phyloP scores from a whole-genome alignment of 495 filamentous ascomycete genomes.

The Achaetomiella virescens region DNA sequence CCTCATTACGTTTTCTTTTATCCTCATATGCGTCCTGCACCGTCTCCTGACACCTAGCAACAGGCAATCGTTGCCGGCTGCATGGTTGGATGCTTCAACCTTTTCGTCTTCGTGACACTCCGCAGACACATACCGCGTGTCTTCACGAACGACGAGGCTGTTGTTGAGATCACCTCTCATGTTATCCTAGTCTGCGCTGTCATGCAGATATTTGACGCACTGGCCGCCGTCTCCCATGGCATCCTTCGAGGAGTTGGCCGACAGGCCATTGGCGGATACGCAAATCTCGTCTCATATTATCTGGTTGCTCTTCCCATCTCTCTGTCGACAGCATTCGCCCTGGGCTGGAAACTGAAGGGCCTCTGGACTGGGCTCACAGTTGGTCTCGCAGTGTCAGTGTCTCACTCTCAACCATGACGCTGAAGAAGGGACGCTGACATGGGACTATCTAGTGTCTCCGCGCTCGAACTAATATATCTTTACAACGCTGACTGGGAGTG shows the following conservation, averaged over 20 bases:
- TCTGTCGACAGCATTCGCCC: slow-evolving; percentile 59
- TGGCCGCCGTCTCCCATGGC: slow-evolving; percentile 66
- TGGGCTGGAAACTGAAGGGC: slow-evolving; percentile 61
- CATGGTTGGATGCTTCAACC: slow-evolving; percentile 63
- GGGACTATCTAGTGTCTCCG: slow-evolving; percentile 15
- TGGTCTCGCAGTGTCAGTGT: slow-evolving; percentile 45
- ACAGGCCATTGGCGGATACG: slow-evolving; percentile 73
- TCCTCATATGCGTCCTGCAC: too few relatives aligned
- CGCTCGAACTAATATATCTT: slow-evolving; percentile 21
- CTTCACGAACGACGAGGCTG: slow-evolving; percentile 68
- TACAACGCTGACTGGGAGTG: slow-evolving; percentile 23
- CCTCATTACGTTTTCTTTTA: background rate
- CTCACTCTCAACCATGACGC: background rate
- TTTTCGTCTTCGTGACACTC: slow-evolving; percentile 46
- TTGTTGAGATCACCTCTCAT: slow-evolving; percentile 57
- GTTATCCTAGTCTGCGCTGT: slow-evolving; percentile 69
- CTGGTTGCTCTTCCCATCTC: slow-evolving; percentile 69
- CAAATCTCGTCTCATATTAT: slow-evolving; percentile 76
- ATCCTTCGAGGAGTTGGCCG: slow-evolving; percentile 70
- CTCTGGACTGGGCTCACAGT: slow-evolving; percentile 66
- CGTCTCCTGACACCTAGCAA: background rate
- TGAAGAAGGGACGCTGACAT: background rate
- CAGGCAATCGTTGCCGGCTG: slow-evolving; percentile 21
- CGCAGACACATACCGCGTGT: slow-evolving; percentile 57
- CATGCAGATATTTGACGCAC: slow-evolving; percentile 73